These are phyloP conservation scores for Ceratocystis eucalypticola DNA, from an alignment of 2,329 filamentous ascomycete species.

Conservation along the genomic window DNA sequence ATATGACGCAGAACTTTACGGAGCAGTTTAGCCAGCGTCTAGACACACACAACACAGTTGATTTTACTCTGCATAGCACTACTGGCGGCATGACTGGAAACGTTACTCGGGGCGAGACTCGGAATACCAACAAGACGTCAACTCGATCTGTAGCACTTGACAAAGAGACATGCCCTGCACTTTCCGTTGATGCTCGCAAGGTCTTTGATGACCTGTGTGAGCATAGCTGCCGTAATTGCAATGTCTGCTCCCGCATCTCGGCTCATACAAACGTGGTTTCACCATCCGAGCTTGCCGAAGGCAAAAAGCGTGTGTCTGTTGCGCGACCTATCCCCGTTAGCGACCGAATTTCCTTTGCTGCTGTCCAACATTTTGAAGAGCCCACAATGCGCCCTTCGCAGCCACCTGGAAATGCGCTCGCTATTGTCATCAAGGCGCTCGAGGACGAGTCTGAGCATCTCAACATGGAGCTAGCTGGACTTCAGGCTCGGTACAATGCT, in stretches of 20 bases:
- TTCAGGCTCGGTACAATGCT: slow-evolving; percentile 49
- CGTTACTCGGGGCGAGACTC: slow-evolving; percentile 7
- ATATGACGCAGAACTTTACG: slow-evolving; percentile 13
- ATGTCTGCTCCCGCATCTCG: slow-evolving; percentile 42
- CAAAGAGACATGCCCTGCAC: slow-evolving; percentile 29
- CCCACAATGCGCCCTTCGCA: slow-evolving; percentile 53
- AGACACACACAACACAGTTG: slow-evolving; percentile 9
- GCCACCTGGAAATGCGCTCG: slow-evolving; percentile 57
- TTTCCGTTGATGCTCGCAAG: slow-evolving; percentile 39
- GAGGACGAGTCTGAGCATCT: slow-evolving; percentile 69
- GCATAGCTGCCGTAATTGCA: slow-evolving; percentile 44
- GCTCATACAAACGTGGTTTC: slow-evolving; percentile 31
- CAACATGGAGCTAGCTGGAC: slow-evolving; percentile 51
- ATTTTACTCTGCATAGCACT: slow-evolving; percentile 15
- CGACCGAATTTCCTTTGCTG: slow-evolving; percentile 30
- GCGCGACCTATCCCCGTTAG: slow-evolving; percentile 54
- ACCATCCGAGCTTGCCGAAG: slow-evolving; percentile 28
- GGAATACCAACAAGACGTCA: background rate
- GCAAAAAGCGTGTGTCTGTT: slow-evolving; percentile 48
- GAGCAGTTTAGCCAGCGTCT: slow-evolving; percentile 21
- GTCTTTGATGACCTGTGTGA: slow-evolving; percentile 41
- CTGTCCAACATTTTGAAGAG: slow-evolving; percentile 29
- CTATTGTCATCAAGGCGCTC: slow-evolving; percentile 69
- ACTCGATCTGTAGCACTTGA: slow-evolving; percentile 2
- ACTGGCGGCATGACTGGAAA: slow-evolving; percentile 9